Conservation (phyloP, 495 filamentous ascomycete species). For the Neurospora sp. region DNA sequence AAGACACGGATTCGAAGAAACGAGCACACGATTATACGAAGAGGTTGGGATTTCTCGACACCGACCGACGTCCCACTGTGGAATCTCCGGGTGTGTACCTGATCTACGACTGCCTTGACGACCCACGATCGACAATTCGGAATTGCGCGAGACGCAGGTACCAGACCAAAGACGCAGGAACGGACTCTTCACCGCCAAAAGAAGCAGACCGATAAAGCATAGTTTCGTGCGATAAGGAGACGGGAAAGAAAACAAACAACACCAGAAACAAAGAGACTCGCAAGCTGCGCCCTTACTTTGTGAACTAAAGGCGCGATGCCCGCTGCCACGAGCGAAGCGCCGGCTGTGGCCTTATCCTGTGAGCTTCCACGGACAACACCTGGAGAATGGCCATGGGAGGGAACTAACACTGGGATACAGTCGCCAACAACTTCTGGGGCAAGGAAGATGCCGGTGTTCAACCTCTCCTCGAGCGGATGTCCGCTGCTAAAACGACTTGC, state of each 20-base stretch:
- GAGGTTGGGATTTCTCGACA: neutral
- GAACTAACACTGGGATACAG: constrained; percentile 28
- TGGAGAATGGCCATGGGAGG: neutral
- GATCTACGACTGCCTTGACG: neutral
- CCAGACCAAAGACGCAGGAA: neutral
- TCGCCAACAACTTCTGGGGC: constrained; percentile 99
- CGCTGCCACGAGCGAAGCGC: constrained; percentile 24
- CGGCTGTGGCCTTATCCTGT: constrained; percentile 41
- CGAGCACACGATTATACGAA: neutral
- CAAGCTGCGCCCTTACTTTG: neutral
- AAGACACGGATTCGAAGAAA: neutral
- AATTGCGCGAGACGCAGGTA: neutral
- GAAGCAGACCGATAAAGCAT: neutral
- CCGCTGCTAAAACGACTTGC: constrained; percentile 86
- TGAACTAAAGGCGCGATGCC: constrained; percentile 19
- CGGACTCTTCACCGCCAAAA: neutral
- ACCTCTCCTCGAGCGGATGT: constrained; percentile 92
- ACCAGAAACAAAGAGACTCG: neutral
- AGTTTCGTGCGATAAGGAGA: neutral
- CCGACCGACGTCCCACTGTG: neutral
- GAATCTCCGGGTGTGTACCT: neutral
- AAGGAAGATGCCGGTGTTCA: constrained; percentile 94
- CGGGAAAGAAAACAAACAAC: neutral
- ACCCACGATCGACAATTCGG: neutral
- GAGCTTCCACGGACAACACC: neutral